A percentile compares a stretch with the other conserved stretches of the same genome.
Conservation (phyloP, 208 protist species). For the Acanthamoeba lenticulata region DNA sequence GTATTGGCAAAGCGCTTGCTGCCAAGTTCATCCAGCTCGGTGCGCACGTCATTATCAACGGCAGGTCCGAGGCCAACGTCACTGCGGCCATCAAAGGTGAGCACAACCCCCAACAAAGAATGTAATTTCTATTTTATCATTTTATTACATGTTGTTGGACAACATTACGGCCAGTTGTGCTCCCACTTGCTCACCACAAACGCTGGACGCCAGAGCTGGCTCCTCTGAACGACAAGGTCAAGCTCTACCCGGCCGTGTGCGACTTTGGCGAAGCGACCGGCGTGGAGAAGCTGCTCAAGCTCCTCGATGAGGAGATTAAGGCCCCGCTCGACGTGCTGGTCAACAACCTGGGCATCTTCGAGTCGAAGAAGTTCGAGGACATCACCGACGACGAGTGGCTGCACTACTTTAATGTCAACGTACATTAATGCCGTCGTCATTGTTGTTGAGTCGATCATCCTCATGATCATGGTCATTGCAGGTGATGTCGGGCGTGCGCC, state of each 20-base stretch:
- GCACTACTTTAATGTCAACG: conserved; percentile 65
- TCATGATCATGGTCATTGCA: background rate
- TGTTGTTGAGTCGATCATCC: background rate
- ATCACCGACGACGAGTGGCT: conserved; percentile 64
- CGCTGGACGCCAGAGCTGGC: background rate
- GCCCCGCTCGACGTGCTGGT: conserved; percentile 61
- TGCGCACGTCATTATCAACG: conserved; percentile 41
- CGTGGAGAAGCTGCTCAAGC: background rate
- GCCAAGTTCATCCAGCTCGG: background rate
- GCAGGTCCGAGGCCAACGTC: conserved; percentile 21
- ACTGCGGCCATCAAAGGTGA: background rate
- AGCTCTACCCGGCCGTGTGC: background rate
- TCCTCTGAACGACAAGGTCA: background rate
- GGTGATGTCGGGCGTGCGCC: conserved; percentile 63
- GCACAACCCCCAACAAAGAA: too few species aligned
- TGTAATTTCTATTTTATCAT: background rate
- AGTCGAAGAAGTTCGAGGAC: conserved; percentile 40
- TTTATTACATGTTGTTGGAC: too few species aligned
- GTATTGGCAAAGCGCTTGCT: conserved; percentile 7
- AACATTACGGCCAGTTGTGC: background rate
- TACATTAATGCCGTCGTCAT: background rate
- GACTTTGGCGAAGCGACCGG: background rate
- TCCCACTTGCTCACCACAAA: background rate
- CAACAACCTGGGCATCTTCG: conserved; percentile 71
- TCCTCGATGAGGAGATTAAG: background rate